Evolutionary conservation across 2,329 filamentous ascomycete genomes (phyloP).

Genomic region (Thelonectria discophora): DNA sequence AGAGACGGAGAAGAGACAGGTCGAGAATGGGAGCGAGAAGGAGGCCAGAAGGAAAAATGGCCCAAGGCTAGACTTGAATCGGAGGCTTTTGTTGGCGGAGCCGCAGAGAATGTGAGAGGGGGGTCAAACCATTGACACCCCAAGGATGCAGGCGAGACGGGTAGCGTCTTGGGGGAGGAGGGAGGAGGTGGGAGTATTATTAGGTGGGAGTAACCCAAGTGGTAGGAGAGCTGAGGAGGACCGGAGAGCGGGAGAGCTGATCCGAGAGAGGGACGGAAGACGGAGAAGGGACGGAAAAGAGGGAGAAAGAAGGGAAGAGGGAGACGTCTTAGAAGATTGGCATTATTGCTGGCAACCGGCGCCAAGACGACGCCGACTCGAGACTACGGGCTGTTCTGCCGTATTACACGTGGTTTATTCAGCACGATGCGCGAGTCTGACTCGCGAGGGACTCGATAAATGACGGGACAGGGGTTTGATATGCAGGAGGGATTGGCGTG

Average conservation of each 20-base stretch:
- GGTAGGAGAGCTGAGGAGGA: too few relatives aligned
- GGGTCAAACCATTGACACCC: not conserved
- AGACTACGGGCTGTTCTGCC: not conserved
- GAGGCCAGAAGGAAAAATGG: too few relatives aligned
- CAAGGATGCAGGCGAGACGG: slow-evolving; percentile 2
- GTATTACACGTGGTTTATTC: not conserved
- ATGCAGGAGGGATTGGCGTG: not conserved
- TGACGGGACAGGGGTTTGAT: slow-evolving; percentile 10
- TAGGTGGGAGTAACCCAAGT: too few relatives aligned
- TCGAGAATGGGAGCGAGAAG: not conserved
- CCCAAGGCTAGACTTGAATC: too few relatives aligned
- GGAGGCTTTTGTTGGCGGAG: too few relatives aligned
- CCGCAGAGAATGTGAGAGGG: not conserved
- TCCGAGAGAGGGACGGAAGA: not conserved
- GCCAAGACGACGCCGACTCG: not conserved
- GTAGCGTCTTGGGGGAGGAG: not conserved
- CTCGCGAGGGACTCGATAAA: slow-evolving; percentile 12
- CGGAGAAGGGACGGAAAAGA: not conserved
- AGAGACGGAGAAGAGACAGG: not conserved
- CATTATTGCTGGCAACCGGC: too few relatives aligned
- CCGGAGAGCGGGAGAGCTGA: not conserved
- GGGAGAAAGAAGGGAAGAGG: too few relatives aligned
- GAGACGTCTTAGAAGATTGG: too few relatives aligned
- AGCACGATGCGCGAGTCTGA: slow-evolving; percentile 9
- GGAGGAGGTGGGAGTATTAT: too few relatives aligned